Conservation (phyloP, 805 yeast genomes). For the Saccharomycopsis oosterbeekiorum region DNA sequence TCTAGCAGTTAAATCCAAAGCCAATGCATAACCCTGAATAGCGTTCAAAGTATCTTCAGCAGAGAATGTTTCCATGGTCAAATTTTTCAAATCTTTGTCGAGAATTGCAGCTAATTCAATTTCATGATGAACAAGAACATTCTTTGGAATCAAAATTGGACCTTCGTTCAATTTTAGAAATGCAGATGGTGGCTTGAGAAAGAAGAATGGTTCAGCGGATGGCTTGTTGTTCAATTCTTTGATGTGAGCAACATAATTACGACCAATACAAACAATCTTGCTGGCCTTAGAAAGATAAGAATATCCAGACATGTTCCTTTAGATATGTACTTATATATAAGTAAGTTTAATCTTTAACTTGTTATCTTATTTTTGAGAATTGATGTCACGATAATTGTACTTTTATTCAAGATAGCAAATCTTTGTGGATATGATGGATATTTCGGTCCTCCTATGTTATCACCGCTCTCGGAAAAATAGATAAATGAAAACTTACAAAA, state of each 20-base stretch:
- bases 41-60: slow-evolving; percentile 63
- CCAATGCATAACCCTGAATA: slow-evolving; percentile 79
- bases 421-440: not conserved
- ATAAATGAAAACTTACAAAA: too few relatives aligned
- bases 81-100: slow-evolving; percentile 51
- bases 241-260: slow-evolving; percentile 95
- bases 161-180: slow-evolving; percentile 32
- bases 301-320: not conserved
- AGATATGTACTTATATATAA: too few relatives aligned
- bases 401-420: too few relatives aligned
- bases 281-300: slow-evolving; percentile 50
- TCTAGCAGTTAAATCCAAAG: slow-evolving; percentile 92
- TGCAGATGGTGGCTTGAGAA: slow-evolving; percentile 80
- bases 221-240: slow-evolving; percentile 73
- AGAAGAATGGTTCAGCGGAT: slow-evolving; percentile 86
- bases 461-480: too few relatives aligned
- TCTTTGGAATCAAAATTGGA: slow-evolving; percentile 75
- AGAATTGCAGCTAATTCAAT: slow-evolving; percentile 81
- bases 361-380: not conserved
- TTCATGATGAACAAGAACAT: slow-evolving; percentile 80
- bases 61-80: slow-evolving; percentile 41
- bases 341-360: too few relatives aligned
- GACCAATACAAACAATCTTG: slow-evolving; percentile 89
- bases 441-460: not conserved
- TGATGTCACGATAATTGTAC: not conserved